These are phyloP conservation scores for Rhododendron williamsianum DNA, from an alignment of 148 eudicot species.

Conservation along the genomic window DNA sequence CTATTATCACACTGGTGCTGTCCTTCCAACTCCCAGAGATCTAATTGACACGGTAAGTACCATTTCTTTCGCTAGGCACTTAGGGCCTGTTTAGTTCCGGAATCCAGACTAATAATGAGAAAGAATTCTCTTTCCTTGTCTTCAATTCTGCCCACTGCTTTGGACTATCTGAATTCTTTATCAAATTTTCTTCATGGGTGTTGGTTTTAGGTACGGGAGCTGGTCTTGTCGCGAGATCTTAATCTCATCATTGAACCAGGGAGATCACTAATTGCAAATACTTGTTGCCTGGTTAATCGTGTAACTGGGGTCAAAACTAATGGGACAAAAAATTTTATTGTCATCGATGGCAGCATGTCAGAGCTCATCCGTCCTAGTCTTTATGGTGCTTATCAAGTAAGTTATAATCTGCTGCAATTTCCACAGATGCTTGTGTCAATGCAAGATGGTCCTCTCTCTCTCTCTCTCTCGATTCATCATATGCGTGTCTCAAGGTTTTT, in stretches of 20 bases:
- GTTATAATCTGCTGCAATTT: background rate
- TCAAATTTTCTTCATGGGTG: constrained; percentile 1
- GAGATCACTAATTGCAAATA: constrained; percentile 87
- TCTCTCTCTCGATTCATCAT: background rate
- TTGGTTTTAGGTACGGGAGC: constrained; percentile 63
- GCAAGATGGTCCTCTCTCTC: background rate
- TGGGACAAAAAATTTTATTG: constrained; percentile 82
- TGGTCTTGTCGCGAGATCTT: constrained; percentile 60
- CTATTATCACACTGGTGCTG: constrained; percentile 80
- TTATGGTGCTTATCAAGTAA: constrained; percentile 89
- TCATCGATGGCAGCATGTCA: constrained; percentile 98
- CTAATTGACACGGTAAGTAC: constrained; percentile 76
- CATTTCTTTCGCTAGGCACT: background rate
- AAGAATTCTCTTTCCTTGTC: background rate
- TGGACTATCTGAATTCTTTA: background rate
- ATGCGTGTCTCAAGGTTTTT: background rate
- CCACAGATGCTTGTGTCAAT: background rate
- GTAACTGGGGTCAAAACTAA: constrained; percentile 97
- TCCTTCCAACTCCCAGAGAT: constrained; percentile 87
- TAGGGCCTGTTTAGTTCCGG: background rate
- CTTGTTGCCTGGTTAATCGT: constrained; percentile 86
- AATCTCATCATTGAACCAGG: constrained; percentile 97
- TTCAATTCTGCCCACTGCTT: background rate
- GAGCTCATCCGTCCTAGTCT: constrained; percentile 98
- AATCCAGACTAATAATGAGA: background rate